These are phyloP conservation scores for Conticribra weissflogii DNA, from an alignment of 108 stramenopile species.

Conservation along the genomic window DNA sequence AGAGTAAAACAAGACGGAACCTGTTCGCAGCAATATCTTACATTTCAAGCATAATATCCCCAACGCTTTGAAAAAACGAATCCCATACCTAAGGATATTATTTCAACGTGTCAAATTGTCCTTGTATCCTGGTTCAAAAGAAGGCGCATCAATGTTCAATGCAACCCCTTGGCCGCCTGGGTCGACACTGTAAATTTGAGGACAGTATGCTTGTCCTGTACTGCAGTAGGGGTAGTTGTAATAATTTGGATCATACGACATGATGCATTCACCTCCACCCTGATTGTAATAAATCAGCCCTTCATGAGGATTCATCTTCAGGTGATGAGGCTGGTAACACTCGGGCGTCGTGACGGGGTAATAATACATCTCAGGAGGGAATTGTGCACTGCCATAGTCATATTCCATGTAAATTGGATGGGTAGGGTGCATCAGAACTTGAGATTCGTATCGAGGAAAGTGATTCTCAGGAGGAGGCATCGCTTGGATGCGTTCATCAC, in stretches of 20 bases:
- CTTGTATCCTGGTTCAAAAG: conserved; percentile 23
- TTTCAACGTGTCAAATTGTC: background rate
- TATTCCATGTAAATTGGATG: background rate
- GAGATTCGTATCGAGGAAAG: background rate
- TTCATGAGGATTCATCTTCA: background rate
- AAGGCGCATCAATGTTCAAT: conserved; percentile 32
- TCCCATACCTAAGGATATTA: background rate
- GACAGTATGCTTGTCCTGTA: no score
- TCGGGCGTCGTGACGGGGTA: background rate
- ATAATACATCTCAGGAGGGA: background rate
- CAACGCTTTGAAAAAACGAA: background rate
- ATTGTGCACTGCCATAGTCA: background rate
- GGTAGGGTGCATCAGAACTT: background rate
- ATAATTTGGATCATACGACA: background rate
- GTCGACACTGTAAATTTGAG: no score
- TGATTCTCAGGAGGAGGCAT: background rate
- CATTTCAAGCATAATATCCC: no score
- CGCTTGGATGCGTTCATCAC: background rate
- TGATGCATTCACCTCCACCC: background rate
- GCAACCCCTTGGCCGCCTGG: background rate
- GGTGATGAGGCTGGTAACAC: background rate
- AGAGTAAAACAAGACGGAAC: no score
- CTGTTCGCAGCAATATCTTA: no score
- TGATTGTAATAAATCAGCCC: conserved; percentile 5
- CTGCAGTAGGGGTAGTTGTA: background rate